phyloP scores from a whole-genome alignment of 345 rosid genomes.

The Euphorbia lathyris region DNA sequence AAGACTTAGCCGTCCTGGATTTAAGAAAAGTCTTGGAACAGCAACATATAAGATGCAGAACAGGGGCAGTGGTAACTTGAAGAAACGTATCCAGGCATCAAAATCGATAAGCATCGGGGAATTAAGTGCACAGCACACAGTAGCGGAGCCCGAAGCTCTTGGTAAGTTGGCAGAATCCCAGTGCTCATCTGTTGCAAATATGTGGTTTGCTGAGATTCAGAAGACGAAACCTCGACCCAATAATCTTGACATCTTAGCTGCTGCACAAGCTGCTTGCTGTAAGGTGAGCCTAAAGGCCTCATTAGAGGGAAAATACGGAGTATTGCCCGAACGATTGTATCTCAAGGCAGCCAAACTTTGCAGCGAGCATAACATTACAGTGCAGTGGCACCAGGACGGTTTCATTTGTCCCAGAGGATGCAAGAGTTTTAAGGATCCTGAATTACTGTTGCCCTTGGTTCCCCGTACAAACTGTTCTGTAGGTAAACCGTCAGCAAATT shows the following conservation, averaged over 20 bases:
- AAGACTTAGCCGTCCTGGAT: conserved; percentile 81
- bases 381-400: conserved; percentile 84
- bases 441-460: conserved; percentile 33
- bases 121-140: conserved; percentile 36
- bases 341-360: conserved; percentile 94
- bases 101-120: conserved; percentile 49
- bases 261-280: conserved; percentile 88
- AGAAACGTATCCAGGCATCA: conserved; percentile 71
- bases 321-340: conserved; percentile 66
- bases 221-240: conserved; percentile 86
- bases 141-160: conserved; percentile 33
- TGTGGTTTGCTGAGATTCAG: conserved; percentile 59
- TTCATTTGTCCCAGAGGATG: conserved; percentile 82
- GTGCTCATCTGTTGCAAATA: conserved; percentile 63
- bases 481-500: conserved; percentile 21
- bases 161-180: conserved; percentile 59
- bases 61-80: conserved; percentile 56
- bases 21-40: conserved; percentile 81
- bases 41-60: conserved; percentile 74
- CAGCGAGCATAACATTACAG: conserved; percentile 78
- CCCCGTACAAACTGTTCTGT: conserved; percentile 39
- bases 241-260: conserved; percentile 70
- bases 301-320: conserved; percentile 69
- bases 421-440: conserved; percentile 45
- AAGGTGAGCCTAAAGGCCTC: conserved; percentile 69